phyloP scores from a whole-genome alignment of 2,329 filamentous ascomycete genomes.

The Neofusicoccum sp. region DNA sequence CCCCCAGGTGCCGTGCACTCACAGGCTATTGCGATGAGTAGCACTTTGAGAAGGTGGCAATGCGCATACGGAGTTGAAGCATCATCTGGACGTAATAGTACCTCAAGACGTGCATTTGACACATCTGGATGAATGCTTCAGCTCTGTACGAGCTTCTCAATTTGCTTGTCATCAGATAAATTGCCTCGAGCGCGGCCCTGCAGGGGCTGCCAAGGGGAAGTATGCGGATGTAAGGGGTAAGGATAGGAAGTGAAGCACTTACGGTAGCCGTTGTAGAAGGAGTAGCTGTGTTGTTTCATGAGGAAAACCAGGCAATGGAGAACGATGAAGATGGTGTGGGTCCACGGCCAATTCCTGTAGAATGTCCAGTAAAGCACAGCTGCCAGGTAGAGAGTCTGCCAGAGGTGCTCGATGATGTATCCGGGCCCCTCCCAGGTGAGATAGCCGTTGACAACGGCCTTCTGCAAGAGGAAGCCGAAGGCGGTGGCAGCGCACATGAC shows the following conservation, averaged over 20 bases:
- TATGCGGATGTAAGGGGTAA: background rate
- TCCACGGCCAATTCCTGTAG: conserved; percentile 77
- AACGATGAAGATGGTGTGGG: conserved; percentile 75
- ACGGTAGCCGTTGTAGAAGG: conserved; percentile 74
- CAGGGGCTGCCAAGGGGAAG: background rate
- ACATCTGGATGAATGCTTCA: no score
- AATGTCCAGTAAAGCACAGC: conserved; percentile 65
- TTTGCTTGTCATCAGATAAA: background rate
- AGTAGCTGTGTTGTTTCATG: conserved; percentile 82
- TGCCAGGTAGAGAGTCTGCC: conserved; percentile 65
- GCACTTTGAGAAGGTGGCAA: no score
- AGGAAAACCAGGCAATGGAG: conserved; percentile 72
- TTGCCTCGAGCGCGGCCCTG: background rate
- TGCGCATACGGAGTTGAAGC: no score
- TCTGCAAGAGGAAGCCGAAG: conserved; percentile 66
- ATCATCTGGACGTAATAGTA: no score
- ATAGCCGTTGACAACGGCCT: conserved; percentile 56
- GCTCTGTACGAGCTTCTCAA: no score
- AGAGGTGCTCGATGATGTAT: conserved; percentile 73
- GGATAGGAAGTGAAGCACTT: conserved; percentile 22
- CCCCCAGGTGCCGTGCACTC: no score
- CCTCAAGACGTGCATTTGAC: no score
- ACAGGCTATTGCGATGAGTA: no score
- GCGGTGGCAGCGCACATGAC: conserved; percentile 66
- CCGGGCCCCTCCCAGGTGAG: conserved; percentile 66